Conservation (phyloP, 768 basidiomycete genomes). For the Psilocybe cubensis region DNA sequence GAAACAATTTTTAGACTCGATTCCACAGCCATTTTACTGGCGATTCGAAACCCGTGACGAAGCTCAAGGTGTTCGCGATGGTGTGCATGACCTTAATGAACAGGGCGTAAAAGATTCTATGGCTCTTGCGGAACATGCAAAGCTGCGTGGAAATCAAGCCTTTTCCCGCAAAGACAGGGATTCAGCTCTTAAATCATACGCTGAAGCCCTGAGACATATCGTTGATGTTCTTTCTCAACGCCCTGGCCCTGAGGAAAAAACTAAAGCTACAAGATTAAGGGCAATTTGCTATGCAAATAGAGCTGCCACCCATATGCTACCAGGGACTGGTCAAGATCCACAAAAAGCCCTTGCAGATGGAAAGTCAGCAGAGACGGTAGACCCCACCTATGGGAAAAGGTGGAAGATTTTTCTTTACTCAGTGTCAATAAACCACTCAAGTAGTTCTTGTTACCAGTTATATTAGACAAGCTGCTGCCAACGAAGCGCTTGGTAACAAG, state of each 20-base stretch:
- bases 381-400: conserved; percentile 35
- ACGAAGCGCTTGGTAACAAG: conserved; percentile 22
- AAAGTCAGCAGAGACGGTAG: conserved; percentile 24
- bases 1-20: conserved; percentile 39
- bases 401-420: conserved; percentile 19
- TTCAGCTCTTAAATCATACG: conserved; percentile 32
- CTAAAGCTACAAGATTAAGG: conserved; percentile 24
- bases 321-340: conserved; percentile 26
- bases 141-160: conserved; percentile 27
- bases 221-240: conserved; percentile 27
- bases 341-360: conserved; percentile 37
- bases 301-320: conserved; percentile 33
- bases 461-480: conserved; percentile 34
- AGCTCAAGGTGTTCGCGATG: conserved; percentile 29
- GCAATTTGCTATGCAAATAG: conserved; percentile 36
- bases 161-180: conserved; percentile 29
- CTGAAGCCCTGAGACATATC: conserved; percentile 29
- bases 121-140: conserved; percentile 26
- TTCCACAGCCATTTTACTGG: conserved; percentile 40
- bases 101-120: conserved; percentile 25
- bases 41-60: conserved; percentile 35
- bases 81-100: conserved; percentile 30
- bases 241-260: conserved; percentile 26
- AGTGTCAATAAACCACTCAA: too few species aligned
- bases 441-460: conserved; percentile 25